Evolutionary conservation across 208 protist genomes (phyloP).

Genomic region (Trypanosoma rangeli): DNA sequence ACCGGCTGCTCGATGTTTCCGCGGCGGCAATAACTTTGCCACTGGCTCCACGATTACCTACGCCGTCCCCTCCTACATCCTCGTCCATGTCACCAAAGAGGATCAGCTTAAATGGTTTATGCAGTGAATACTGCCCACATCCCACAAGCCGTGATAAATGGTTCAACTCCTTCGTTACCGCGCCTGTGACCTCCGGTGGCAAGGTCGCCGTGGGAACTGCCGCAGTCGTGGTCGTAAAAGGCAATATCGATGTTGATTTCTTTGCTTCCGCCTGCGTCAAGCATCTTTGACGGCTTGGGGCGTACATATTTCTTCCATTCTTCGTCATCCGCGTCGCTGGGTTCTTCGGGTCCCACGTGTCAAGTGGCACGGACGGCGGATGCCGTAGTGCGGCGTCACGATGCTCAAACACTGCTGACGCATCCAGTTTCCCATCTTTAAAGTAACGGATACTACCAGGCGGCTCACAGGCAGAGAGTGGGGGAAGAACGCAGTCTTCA

Average conservation of each 20-base stretch:
- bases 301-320: conserved; percentile 68
- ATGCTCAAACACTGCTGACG: conserved; percentile 41
- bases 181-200: conserved; percentile 17
- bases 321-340: conserved; percentile 39
- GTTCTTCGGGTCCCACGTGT: conserved; percentile 43
- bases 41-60: background rate
- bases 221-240: background rate
- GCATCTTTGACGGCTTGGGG: background rate
- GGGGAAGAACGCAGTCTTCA: conserved; percentile 38
- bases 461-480: conserved; percentile 37
- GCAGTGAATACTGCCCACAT: conserved; percentile 3
- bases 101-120: conserved; percentile 39
- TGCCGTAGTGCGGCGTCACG: conserved; percentile 40
- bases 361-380: conserved; percentile 33
- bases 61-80: conserved; percentile 18
- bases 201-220: background rate
- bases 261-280: conserved; percentile 1
- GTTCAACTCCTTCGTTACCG: conserved; percentile 48
- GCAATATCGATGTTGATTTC: background rate
- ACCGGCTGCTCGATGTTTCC: background rate
- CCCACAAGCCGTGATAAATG: conserved; percentile 55
- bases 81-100: conserved; percentile 49
- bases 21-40: background rate
- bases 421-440: conserved; percentile 4
- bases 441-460: conserved; percentile 58